Percentiles rank a stretch among this genome's conserved stretches.
phyloP scores from a whole-genome alignment of 495 filamentous ascomycete genomes.

The Daldinia concentrica region DNA sequence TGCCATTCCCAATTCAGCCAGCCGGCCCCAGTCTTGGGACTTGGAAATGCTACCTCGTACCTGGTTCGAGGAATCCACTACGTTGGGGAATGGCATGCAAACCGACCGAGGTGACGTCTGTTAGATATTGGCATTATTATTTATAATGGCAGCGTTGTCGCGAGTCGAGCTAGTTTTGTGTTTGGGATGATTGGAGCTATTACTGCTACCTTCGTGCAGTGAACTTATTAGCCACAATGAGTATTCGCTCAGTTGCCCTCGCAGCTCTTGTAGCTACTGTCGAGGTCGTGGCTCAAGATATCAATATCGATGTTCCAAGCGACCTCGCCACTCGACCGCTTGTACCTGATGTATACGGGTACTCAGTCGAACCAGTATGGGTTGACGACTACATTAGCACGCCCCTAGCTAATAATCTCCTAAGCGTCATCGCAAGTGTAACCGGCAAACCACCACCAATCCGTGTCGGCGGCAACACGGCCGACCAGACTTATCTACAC shows the following conservation, averaged over 20 bases:
- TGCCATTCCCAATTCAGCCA: conserved; percentile 24
- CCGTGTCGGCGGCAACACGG: conserved; percentile 46
- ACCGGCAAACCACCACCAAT: conserved; percentile 42
- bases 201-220: not conserved
- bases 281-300: conserved; percentile 27
- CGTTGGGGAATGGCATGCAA: conserved; percentile 6
- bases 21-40: conserved; percentile 5
- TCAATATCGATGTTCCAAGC: conserved; percentile 24
- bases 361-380: conserved; percentile 47
- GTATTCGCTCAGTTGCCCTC: conserved; percentile 22
- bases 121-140: conserved; percentile 2
- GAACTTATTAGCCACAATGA: conserved; percentile 12
- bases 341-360: conserved; percentile 43
- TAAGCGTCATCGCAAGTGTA: conserved; percentile 36
- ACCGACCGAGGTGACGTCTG: conserved; percentile 20
- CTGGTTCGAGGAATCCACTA: conserved; percentile 12
- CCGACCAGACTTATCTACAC: conserved; percentile 45
- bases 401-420: conserved; percentile 33
- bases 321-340: conserved; percentile 30
- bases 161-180: not conserved
- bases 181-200: not conserved
- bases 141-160: conserved; percentile 21
- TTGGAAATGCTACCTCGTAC: conserved; percentile 39
- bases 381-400: conserved; percentile 45
- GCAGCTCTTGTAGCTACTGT: conserved; percentile 24